These are phyloP conservation scores for Xerophyta viscosa DNA, from an alignment of 106 monocot species.

Conservation along the genomic window DNA sequence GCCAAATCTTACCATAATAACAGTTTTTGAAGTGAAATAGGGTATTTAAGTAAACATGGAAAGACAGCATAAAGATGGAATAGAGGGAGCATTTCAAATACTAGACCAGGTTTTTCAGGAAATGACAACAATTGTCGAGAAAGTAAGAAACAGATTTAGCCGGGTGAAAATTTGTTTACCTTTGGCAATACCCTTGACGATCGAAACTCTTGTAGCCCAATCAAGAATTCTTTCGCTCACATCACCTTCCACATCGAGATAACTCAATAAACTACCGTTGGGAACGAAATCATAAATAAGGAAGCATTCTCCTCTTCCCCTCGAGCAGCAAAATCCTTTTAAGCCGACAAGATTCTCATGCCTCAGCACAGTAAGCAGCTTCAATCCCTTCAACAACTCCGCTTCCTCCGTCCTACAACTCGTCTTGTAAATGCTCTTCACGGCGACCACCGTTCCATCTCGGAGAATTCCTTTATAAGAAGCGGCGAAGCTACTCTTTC, in stretches of 20 bases:
- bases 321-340: constrained; percentile 77
- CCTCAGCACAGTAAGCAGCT: constrained; percentile 28
- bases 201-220: constrained; percentile 65
- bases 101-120: too few relatives aligned
- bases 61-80: too few relatives aligned
- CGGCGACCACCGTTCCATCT: constrained; percentile 57
- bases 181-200: constrained; percentile 82
- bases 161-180: too few relatives aligned
- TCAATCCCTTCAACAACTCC: constrained; percentile 69
- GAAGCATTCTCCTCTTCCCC: constrained; percentile 73
- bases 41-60: too few relatives aligned
- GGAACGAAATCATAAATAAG: constrained; percentile 70
- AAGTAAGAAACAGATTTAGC: too few relatives aligned
- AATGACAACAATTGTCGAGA: too few relatives aligned
- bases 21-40: too few relatives aligned
- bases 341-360: constrained; percentile 67
- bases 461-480: constrained; percentile 66
- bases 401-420: constrained; percentile 66
- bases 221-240: constrained; percentile 29
- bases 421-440: constrained; percentile 62
- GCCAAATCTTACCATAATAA: too few relatives aligned
- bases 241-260: constrained; percentile 43
- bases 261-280: constrained; percentile 54
- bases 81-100: too few relatives aligned
- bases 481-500: constrained; percentile 41